Base-by-base conservation (phyloP, 192 early-diverging fungal genomes). In the Backusella circina region DNA sequence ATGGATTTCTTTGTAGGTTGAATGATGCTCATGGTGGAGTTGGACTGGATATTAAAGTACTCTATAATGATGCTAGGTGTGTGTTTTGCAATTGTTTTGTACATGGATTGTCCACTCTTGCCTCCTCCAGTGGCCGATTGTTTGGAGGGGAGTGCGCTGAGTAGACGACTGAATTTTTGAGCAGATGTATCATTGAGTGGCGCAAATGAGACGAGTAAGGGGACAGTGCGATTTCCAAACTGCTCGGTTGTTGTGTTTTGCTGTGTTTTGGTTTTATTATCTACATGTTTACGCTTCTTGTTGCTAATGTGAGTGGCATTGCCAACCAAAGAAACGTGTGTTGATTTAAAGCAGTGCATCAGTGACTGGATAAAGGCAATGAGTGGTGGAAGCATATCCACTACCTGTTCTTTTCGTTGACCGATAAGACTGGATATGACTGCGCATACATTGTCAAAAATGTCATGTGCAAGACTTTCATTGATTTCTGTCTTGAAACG, bases 301-400 rank as follows among this genome's bases (percentile, higher is more conserved):
- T n/a, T n/a, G 8, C n/a, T 33, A 18, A 33, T 26, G 5, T 47
- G 44, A 33, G 4, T 38, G 16, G 67, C 5, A 3, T 23, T 36
- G 7, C 26, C 26, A 12, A 85, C 81, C 31, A 90, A 73, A 13
- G 85, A 86, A 3, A 79, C 77, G 74, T 86, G 83, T 4, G 79
- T 51, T 1, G 85, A 86, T 74, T 86, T 88, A 73, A 91, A 91
- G 67, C 88, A 88, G 65, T 90, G 82, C 18, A 91, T 61, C n/a
- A 90, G 39, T 6, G 80, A 67, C 73, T 88, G 84, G 15, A 91
- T 28, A n/a, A 91, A 83, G 2, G 80, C 66, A 4, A 79, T 80
- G 35, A 90, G 86, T 0, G 85, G 68, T 33, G 89, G 85, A 7
- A 70, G 10, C 38, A 93, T 85, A 6, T 81, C 73, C 8, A 84